A percentile compares a stretch with the other conserved stretches of the same genome.
phyloP scores from a whole-genome alignment of 768 basidiomycete species.

The Mycena pura region DNA sequence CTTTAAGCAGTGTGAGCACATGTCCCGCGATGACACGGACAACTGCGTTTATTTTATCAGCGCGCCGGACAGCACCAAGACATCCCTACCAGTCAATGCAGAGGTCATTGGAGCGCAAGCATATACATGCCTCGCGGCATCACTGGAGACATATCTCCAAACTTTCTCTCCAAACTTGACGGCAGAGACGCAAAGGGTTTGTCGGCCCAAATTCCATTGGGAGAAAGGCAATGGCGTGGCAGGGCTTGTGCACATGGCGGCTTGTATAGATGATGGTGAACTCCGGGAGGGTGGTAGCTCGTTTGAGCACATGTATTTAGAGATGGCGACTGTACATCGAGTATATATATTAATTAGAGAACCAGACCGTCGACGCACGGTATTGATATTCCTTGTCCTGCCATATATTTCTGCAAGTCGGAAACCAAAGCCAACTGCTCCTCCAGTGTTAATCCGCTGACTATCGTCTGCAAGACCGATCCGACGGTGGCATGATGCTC shows the following conservation, averaged over 20 bases:
- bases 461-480: conserved; percentile 86
- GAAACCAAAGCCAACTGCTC: conserved; percentile 88
- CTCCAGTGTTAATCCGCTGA: conserved; percentile 80
- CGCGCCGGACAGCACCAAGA: conserved; percentile 39
- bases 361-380: conserved; percentile 33
- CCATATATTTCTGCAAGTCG: conserved; percentile 79
- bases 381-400: conserved; percentile 70
- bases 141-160: conserved; percentile 41
- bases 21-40: conserved; percentile 48
- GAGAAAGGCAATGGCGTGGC: conserved; percentile 48
- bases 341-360: conserved; percentile 7
- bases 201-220: conserved; percentile 41
- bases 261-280: too few species aligned
- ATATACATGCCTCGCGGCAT: conserved; percentile 42
- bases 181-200: conserved; percentile 49
- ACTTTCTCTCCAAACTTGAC: conserved; percentile 42
- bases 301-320: conserved; percentile 13
- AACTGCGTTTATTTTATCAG: conserved; percentile 50
- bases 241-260: conserved; percentile 44
- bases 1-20: conserved; percentile 54
- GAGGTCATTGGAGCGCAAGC: conserved; percentile 49
- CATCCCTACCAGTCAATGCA: conserved; percentile 42
- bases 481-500: conserved; percentile 88
- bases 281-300: too few species aligned
- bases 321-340: not conserved